Evolutionary conservation across 108 stramenopile species (phyloP).

Genomic region (Mayamaea pseudoterrestris): DNA sequence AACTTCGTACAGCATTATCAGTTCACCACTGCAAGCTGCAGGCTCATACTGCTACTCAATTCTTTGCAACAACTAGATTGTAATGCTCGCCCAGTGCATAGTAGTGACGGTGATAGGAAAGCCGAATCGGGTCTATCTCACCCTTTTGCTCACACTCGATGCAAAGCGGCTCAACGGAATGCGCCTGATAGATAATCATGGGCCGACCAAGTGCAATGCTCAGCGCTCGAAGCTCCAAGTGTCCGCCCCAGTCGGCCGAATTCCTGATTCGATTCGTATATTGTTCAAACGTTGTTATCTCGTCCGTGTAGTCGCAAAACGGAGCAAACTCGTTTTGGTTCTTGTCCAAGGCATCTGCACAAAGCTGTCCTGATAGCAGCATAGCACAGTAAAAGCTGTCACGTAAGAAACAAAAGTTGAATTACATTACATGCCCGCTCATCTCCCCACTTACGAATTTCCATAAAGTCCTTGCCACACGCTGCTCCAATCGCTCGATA

Average conservation of each 20-base stretch:
- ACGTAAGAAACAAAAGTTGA: no score
- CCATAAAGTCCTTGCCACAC: slow-evolving; percentile 14
- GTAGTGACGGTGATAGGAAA: slow-evolving; percentile 93
- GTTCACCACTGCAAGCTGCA: no score
- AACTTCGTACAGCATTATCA: no score
- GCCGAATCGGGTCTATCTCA: slow-evolving; percentile 32
- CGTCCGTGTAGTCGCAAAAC: slow-evolving; percentile 63
- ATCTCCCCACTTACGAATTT: slow-evolving; percentile 27
- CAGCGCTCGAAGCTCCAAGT: slow-evolving; percentile 89
- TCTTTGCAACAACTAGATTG: slow-evolving; percentile 66
- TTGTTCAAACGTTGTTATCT: slow-evolving; percentile 55
- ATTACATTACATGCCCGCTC: background rate
- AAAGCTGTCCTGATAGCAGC: slow-evolving; percentile 27
- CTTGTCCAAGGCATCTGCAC: slow-evolving; percentile 45
- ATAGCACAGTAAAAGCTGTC: no score
- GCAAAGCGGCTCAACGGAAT: slow-evolving; percentile 26
- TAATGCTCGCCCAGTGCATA: slow-evolving; percentile 98
- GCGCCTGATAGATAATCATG: slow-evolving; percentile 77
- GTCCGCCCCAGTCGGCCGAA: slow-evolving; percentile 93
- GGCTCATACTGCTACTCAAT: background rate
- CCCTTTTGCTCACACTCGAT: slow-evolving; percentile 13
- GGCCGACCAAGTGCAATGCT: slow-evolving; percentile 58
- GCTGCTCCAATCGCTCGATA: slow-evolving; percentile 89
- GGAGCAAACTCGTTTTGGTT: slow-evolving; percentile 78
- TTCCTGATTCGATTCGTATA: slow-evolving; percentile 74